Evolutionary conservation across 352 stramenopile genomes (phyloP), one percentile per base, ranked within the genome.

Genomic region (Phytopythium delawarense): DNA sequence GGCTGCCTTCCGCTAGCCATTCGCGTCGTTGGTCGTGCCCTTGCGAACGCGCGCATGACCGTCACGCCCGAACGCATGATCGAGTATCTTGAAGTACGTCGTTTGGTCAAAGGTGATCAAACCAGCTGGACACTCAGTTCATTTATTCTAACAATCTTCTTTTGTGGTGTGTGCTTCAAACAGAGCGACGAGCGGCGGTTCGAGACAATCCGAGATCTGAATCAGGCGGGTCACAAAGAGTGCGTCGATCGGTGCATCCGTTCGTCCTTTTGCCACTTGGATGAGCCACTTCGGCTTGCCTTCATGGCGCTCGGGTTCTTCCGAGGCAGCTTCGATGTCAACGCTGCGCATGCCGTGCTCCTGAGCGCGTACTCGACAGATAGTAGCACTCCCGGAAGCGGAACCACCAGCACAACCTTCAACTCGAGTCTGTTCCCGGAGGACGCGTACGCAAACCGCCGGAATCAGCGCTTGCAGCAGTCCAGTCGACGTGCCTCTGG

Each of bases 251-350:
- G 81, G 8, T 94, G 80, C 49, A 94, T 94, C 48, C 82, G 84
- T 7, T 92, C 84, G 18, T 94, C 84, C 1, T 92, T 94, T 67
- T 87, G 76, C 34, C 84, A 92, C 49, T 66, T 94, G 34, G 79
- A 91, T 3, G 75, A 88, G 35, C 70, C 81, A 9, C 67, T 92
- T 23, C 79, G 75, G n/a, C 68, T 91, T 21, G 84, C 82, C 2
- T 94, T 94, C 51, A 92, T 94, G 82, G 82, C 79, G 20, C 77
- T 94, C 34, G 85, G 85, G 15, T 89, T 94, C 49, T 94, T 94
- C 59, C 81, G 85, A 25, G 82, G 85, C 54, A 88, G 70, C 21
- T 94, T 94, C 37, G 81, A 92, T 48, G 70, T 87, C 21, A 72
- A 84, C 55, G 85, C 85, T 9, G 85, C 81, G 18, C 72, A 85